phyloP scores from a whole-genome alignment of 441 rosid genomes.

The Gossypium schwendimanii region DNA sequence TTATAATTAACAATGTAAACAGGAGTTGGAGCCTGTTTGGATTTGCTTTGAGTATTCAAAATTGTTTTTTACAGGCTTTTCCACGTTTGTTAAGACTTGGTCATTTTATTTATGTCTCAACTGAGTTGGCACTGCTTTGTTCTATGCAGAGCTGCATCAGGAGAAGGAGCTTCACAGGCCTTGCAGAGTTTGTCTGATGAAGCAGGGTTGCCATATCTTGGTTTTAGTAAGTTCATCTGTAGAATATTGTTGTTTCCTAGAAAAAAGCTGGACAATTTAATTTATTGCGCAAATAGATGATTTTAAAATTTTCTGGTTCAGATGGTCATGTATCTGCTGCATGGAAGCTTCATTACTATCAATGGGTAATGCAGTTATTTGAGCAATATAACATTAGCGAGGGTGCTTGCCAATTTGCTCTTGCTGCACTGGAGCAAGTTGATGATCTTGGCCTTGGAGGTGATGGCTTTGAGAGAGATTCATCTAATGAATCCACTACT shows the following conservation, averaged over 20 bases:
- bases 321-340: constrained; percentile 50
- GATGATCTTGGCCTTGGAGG: constrained; percentile 53
- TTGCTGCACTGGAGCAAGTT: constrained; percentile 98
- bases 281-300: constrained; percentile 1
- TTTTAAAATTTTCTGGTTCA: constrained; percentile 22
- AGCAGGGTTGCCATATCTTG: constrained; percentile 59
- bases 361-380: constrained; percentile 97
- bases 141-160: constrained; percentile 79
- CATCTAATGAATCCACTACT: constrained; percentile 45
- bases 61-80: background rate
- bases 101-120: constrained; percentile 3
- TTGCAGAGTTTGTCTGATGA: constrained; percentile 69
- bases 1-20: background rate
- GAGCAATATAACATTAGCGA: constrained; percentile 84
- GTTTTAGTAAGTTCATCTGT: constrained; percentile 45
- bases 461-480: constrained; percentile 31
- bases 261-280: constrained; percentile 1
- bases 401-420: constrained; percentile 96
- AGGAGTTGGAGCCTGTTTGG: background rate
- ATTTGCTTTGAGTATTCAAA: background rate
- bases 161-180: constrained; percentile 67
- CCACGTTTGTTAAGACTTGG: background rate
- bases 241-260: constrained; percentile 3
- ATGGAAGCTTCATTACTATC: constrained; percentile 95
- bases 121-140: constrained; percentile 19